These are phyloP conservation scores for Isoetes engelmannii DNA, from an alignment of 83 land plant species.

Conservation along the genomic window DNA sequence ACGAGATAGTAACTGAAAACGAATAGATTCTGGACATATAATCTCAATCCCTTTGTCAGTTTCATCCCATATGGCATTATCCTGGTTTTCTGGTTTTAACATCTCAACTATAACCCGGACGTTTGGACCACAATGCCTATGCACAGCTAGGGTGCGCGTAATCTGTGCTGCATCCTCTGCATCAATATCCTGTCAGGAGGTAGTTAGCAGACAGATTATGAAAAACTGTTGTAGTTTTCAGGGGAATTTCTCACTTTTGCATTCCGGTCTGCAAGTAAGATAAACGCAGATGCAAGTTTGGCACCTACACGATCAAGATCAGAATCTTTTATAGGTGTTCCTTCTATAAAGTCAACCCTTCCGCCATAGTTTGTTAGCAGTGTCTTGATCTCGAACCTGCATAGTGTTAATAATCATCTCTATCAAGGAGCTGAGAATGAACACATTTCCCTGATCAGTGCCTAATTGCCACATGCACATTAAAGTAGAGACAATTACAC, in stretches of 20 bases:
- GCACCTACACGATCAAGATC: slow-evolving; percentile 33
- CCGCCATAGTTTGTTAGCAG: slow-evolving; percentile 21
- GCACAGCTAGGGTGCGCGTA: slow-evolving; percentile 32
- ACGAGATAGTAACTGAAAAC: slow-evolving; percentile 41
- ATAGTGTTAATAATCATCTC: slow-evolving; percentile 1
- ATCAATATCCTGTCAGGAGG: slow-evolving; percentile 36
- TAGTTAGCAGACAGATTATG: neutral
- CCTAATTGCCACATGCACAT: neutral
- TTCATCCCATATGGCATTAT: slow-evolving; percentile 41
- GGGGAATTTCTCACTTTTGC: too few species aligned
- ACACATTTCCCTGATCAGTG: neutral
- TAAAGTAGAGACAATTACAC: neutral
- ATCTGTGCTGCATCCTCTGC: slow-evolving; percentile 44
- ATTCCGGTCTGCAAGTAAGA: slow-evolving; percentile 29
- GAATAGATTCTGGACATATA: slow-evolving; percentile 41
- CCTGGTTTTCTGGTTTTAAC: slow-evolving; percentile 36
- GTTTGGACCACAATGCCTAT: slow-evolving; percentile 37
- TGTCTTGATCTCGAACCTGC: slow-evolving; percentile 32
- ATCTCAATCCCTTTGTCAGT: slow-evolving; percentile 34
- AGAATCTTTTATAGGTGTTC: slow-evolving; percentile 26
- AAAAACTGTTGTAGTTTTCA: too few species aligned
- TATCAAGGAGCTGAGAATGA: neutral
- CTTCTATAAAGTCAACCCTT: slow-evolving; percentile 30
- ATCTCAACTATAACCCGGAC: slow-evolving; percentile 42
- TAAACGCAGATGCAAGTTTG: slow-evolving; percentile 24